phyloP scores from a whole-genome alignment of 1,284 basidiomycete species.

The Hymenochaete sp. region DNA sequence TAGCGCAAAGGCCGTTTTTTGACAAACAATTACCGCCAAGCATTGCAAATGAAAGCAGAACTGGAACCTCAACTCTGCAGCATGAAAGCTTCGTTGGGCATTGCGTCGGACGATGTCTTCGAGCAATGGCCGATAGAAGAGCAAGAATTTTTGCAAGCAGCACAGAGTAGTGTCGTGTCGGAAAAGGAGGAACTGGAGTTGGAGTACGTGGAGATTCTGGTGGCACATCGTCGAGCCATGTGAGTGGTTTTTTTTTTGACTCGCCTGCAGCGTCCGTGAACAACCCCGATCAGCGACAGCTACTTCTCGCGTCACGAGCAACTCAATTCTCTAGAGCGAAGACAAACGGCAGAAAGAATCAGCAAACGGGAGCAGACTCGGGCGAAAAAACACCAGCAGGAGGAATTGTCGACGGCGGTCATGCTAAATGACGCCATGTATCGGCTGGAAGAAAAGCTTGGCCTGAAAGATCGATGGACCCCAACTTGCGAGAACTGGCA shows the following conservation, averaged over 20 bases:
- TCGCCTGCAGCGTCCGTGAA: neutral
- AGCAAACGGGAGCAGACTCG: too few relatives aligned
- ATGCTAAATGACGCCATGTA: neutral
- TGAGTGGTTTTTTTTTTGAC: conserved; percentile 2
- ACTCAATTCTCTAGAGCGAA: too few relatives aligned
- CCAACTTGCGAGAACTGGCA: conserved; percentile 17
- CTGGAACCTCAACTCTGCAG: neutral
- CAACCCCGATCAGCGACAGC: neutral
- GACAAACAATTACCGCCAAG: neutral
- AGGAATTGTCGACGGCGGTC: neutral
- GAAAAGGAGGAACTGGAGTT: neutral
- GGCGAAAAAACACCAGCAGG: too few relatives aligned
- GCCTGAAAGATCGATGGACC: conserved; percentile 21
- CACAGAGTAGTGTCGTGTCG: neutral
- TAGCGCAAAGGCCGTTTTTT: conserved; percentile 4
- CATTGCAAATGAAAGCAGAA: neutral
- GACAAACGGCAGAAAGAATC: too few relatives aligned
- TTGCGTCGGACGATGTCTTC: conserved; percentile 5
- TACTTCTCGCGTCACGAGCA: too few relatives aligned
- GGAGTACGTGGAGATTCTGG: conserved; percentile 2
- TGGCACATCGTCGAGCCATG: neutral
- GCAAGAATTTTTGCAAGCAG: neutral
- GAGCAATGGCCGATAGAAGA: conserved; percentile 5
- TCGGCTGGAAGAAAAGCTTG: conserved; percentile 21
- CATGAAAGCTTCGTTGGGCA: neutral